Percentiles rank a stretch among this genome's conserved stretches.
Evolutionary conservation across 2,329 filamentous ascomycete species (phyloP).

Genomic region (Stachybotrys chartarum): DNA sequence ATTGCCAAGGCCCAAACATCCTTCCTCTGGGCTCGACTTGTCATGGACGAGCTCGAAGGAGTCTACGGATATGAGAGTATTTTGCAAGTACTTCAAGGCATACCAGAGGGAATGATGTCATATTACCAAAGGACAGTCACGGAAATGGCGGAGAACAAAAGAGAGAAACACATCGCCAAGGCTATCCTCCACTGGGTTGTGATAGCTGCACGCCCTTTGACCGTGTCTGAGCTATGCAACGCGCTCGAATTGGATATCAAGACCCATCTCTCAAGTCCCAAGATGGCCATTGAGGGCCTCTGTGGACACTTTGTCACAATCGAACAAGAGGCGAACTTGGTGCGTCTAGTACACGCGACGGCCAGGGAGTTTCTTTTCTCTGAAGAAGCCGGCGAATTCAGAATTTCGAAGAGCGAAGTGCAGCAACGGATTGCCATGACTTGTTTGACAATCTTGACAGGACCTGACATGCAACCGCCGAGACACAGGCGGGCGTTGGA

Average conservation of each 20-base stretch:
- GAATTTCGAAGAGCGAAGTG: slow-evolving; percentile 9
- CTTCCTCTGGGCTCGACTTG: slow-evolving; percentile 24
- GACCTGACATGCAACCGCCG: slow-evolving; percentile 11
- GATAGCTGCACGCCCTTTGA: slow-evolving; percentile 12
- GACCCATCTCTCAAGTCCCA: slow-evolving; percentile 10
- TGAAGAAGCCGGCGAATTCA: slow-evolving; percentile 14
- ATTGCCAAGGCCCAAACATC: slow-evolving; percentile 17
- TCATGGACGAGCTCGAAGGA: slow-evolving; percentile 19
- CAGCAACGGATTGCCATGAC: slow-evolving; percentile 16
- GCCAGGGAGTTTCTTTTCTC: slow-evolving; percentile 18
- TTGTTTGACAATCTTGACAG: slow-evolving; percentile 15
- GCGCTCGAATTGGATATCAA: slow-evolving; percentile 20
- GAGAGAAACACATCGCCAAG: slow-evolving; percentile 17
- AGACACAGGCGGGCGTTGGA: background rate
- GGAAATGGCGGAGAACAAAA: slow-evolving; percentile 16
- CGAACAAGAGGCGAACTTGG: slow-evolving; percentile 7
- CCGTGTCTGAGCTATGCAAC: slow-evolving; percentile 15
- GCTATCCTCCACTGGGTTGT: slow-evolving; percentile 19
- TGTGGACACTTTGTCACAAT: slow-evolving; percentile 23
- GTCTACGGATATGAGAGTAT: slow-evolving; percentile 16
- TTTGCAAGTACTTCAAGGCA: slow-evolving; percentile 16
- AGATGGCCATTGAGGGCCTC: slow-evolving; percentile 13
- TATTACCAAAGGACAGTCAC: slow-evolving; percentile 13
- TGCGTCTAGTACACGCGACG: slow-evolving; percentile 19
- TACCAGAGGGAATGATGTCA: slow-evolving; percentile 24